Evolutionary conservation across 768 basidiomycete species (phyloP), one percentile per base, ranked within the genome.

Genomic region (Boletus bicolor): DNA sequence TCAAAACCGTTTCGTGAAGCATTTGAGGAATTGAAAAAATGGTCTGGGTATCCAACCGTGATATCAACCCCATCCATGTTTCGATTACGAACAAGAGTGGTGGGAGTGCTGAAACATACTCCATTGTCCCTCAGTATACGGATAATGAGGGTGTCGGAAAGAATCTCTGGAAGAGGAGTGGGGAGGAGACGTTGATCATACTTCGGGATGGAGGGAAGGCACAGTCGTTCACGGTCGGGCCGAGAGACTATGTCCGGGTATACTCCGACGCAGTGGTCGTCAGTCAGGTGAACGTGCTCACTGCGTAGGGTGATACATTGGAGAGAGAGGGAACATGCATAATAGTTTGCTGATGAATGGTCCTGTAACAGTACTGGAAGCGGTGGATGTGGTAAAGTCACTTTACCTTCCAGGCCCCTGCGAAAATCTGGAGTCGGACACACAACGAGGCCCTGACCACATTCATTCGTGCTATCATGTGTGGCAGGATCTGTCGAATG

Each of bases 11-110:
- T 6, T 37, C 3, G 21, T 10, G 21, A 26, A 37, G 17, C 19
- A 34, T 39, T 26, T 15, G 15, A n/a, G 21, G 1, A 19, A 19
- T 19, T 19, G 19, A 14, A n/a, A 45, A 30, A 10, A 64, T 60
- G 62, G 58, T 63, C 30, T 64, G 62, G 62, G 49, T 64, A 6
- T 60, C 62, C 35, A 64, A 61, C 21, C 60, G 53, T 9, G 19
- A 28, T 2, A 6, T 1, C 15, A 14, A 28, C 14, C 8, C 17
- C 12, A 49, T 58, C 21, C 5, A 43, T 3, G 17, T 64, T 17
- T 9, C 47, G 7, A 28, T 64, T 4, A 52, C 62, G 14, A 64
- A 56, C 42, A n/a, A 32, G 17, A 49, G 28, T 26, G 53, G 51
- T 5, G 55, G 63, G n/a, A 55, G 56, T n/a, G 43, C 48, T 4